Conservation (phyloP, 2,329 filamentous ascomycete genomes). For the Hypoxylon sp. region DNA sequence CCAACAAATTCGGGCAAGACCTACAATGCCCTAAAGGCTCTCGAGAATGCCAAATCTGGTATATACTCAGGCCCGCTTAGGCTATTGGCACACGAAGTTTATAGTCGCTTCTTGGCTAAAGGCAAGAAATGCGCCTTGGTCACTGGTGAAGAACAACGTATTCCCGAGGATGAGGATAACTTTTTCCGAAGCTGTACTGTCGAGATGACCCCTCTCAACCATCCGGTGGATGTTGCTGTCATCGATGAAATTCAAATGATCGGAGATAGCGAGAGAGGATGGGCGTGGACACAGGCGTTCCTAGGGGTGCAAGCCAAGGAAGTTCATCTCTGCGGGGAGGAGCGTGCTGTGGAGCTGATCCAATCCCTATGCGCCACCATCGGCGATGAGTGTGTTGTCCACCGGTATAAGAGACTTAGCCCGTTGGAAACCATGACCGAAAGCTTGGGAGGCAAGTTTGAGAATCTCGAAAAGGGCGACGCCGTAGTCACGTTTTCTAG, state of each 20-base stretch:
- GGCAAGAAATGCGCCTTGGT: constrained; percentile 82
- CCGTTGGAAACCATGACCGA: constrained; percentile 75
- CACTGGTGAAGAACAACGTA: constrained; percentile 89
- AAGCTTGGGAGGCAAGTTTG: constrained; percentile 74
- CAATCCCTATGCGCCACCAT: constrained; percentile 80
- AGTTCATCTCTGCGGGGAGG: constrained; percentile 93
- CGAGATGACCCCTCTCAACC: constrained; percentile 79
- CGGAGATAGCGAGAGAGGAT: constrained; percentile 81
- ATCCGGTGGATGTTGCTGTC: constrained; percentile 84
- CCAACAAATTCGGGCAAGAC: constrained; percentile 99
- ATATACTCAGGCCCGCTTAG: constrained; percentile 93
- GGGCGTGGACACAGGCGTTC: constrained; percentile 94
- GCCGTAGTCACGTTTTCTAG: constrained; percentile 90
- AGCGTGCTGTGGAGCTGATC: constrained; percentile 83
- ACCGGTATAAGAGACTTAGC: constrained; percentile 86
- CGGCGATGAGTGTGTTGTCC: constrained; percentile 85
- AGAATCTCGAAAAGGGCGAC: constrained; percentile 85
- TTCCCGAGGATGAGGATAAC: constrained; percentile 69
- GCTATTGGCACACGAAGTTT: constrained; percentile 94
- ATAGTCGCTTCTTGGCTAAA: constrained; percentile 83
- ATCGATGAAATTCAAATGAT: constrained; percentile 99
- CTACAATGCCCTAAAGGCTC: constrained; percentile 87
- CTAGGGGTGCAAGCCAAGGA: constrained; percentile 89
- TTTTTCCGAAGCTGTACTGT: constrained; percentile 89
- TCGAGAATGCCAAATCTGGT: constrained; percentile 81